A percentile compares a stretch with the other conserved stretches of the same genome.
Conservation (phyloP, 306 rosid genomes). For the Parietaria judaica region DNA sequence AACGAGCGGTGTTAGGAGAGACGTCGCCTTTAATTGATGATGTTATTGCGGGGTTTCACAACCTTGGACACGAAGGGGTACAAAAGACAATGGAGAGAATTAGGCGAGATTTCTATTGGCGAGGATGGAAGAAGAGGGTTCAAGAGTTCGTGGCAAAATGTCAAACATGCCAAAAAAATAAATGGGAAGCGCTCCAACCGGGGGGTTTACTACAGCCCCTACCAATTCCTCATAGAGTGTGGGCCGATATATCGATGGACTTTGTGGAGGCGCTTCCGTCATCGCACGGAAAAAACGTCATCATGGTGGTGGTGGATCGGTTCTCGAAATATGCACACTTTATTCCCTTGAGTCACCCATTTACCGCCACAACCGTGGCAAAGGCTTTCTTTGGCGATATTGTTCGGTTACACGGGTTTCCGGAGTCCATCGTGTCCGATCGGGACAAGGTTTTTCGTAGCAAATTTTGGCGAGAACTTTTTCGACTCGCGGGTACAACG, state of each 20-base stretch:
- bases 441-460: neutral
- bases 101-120: neutral
- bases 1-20: neutral
- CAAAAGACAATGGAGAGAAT: neutral
- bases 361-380: neutral
- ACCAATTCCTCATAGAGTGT: neutral
- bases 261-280: neutral
- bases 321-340: neutral
- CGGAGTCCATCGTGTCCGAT: neutral
- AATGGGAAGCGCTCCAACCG: neutral
- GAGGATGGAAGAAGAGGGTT: neutral
- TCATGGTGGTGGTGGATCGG: neutral
- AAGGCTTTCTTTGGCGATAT: neutral
- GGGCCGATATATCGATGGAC: neutral
- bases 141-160: neutral
- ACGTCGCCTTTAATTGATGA: neutral
- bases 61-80: neutral
- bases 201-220: neutral
- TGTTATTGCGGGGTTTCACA: neutral
- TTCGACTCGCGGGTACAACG: neutral
- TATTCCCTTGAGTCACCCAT: neutral
- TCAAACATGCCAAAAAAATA: neutral
- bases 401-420: neutral
- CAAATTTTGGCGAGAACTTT: neutral
- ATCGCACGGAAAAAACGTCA: neutral